Conservation (phyloP, 148 eudicot species). For the Heliamphora exappendiculata region DNA sequence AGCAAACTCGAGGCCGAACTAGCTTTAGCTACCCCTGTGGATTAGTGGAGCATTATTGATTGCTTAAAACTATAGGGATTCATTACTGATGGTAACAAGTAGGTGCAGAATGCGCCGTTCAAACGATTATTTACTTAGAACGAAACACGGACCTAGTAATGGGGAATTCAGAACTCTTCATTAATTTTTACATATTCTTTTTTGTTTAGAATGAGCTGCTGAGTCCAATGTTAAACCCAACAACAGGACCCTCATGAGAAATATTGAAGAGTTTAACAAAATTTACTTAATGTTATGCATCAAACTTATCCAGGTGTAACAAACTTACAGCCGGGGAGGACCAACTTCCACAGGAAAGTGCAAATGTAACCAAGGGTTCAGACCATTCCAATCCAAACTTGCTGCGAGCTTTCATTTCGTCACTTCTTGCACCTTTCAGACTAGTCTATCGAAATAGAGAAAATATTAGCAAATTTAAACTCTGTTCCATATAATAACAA, state of each 20-base stretch:
- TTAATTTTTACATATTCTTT: background rate
- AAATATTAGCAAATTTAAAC: background rate
- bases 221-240: background rate
- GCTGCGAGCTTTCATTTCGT: constrained; percentile 40
- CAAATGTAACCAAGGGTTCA: constrained; percentile 86
- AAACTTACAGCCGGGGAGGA: constrained; percentile 90
- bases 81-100: too few relatives aligned
- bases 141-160: background rate
- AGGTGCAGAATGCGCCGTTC: background rate
- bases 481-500: background rate
- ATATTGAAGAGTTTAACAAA: background rate
- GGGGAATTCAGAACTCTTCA: background rate
- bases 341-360: constrained; percentile 90
- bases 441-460: constrained; percentile 27
- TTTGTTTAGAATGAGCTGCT: background rate
- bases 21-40: too few relatives aligned
- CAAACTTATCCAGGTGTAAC: background rate
- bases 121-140: background rate
- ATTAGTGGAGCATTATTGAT: too few relatives aligned
- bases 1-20: too few relatives aligned
- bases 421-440: constrained; percentile 35
- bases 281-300: background rate
- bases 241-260: background rate
- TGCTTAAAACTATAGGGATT: too few relatives aligned
- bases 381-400: constrained; percentile 70